Base-by-base conservation (phyloP, 2,329 filamentous ascomycete species). In the Aspergillus glaucus region DNA sequence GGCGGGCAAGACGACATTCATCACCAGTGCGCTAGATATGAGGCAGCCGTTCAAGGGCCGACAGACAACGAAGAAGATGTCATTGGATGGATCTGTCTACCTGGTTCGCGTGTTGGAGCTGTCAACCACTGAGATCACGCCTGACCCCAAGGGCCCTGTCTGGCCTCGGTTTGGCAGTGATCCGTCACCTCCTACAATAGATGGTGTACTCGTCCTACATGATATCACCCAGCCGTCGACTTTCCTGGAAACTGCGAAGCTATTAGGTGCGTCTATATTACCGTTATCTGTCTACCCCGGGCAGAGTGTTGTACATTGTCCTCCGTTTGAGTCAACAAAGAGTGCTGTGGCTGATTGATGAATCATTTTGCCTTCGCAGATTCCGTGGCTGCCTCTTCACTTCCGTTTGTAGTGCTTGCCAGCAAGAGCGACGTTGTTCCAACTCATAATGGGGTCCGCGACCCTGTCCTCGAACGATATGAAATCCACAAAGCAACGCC, bases 191-290 rank as follows among this genome's bases (percentile, higher is more conserved):
- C 88, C 89, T 44, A 79, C 78, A 37, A 80, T 95, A 61, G 88
- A 97, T 62, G 92, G 87, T 17, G 89, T 87, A 42, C 73, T 96
- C 58, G 81, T 92, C 50, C 74, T 97, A 44, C 95, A 95, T 75
- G 88, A 96, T 77, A 86, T 94, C 41, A 87, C 84, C 68, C 86
- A 87, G 65, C 79, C 82, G 58, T 81, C 84, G 51, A 92, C 85
- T 64, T 81, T 95, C 59, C 78, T 79, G 50, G 81, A 86, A 51
- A 76, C 95, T 47, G 85, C 87, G 37, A 80, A 86, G 59, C 82
- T 88, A 53, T 75, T 95, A 65, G 83, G 91, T 95, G 78, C 80
- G 86, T 81, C 50, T 32, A 22, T 10, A 19, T 19, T 21, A 10
- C 17, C 17, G 19, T 30, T 30, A 30, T 30, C 10, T 30, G 26